Evolutionary conservation across 2,329 filamentous ascomycete species (phyloP).

Genomic region (Paracorniculantispora psalliotae): DNA sequence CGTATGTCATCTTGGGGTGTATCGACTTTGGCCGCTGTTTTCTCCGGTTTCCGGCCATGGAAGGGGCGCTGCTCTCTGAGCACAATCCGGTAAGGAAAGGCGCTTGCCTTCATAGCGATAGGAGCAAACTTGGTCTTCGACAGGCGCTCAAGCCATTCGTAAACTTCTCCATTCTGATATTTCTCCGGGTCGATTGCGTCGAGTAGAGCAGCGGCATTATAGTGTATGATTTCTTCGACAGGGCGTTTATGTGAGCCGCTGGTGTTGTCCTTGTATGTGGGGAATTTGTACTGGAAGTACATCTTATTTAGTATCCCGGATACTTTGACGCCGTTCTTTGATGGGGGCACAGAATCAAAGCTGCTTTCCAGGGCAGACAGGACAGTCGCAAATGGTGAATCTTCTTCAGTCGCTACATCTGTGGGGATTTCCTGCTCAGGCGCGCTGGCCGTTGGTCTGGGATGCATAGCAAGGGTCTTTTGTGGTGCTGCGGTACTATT

Average conservation of each 20-base stretch:
- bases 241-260: conserved; percentile 36
- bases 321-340: conserved; percentile 21
- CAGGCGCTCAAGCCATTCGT: conserved; percentile 29
- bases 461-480: conserved; percentile 1
- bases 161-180: conserved; percentile 30
- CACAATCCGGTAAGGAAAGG: conserved; percentile 26
- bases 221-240: conserved; percentile 38
- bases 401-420: background rate
- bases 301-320: conserved; percentile 24
- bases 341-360: background rate
- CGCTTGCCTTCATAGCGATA: conserved; percentile 23
- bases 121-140: conserved; percentile 24
- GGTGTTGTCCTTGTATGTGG: conserved; percentile 21
- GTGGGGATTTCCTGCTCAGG: background rate
- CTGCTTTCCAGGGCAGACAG: background rate
- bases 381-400: conserved; percentile 5
- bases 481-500: background rate
- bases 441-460: background rate
- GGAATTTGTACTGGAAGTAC: conserved; percentile 30
- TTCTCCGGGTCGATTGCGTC: conserved; percentile 27
- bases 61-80: conserved; percentile 18
- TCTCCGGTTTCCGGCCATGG: conserved; percentile 5
- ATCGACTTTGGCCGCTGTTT: conserved; percentile 1
- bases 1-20: conserved; percentile 3
- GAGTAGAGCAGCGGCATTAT: conserved; percentile 39